These are phyloP conservation scores for Pelargonium myrrhifolium DNA, from an alignment of 441 rosid species.

Conservation along the genomic window DNA sequence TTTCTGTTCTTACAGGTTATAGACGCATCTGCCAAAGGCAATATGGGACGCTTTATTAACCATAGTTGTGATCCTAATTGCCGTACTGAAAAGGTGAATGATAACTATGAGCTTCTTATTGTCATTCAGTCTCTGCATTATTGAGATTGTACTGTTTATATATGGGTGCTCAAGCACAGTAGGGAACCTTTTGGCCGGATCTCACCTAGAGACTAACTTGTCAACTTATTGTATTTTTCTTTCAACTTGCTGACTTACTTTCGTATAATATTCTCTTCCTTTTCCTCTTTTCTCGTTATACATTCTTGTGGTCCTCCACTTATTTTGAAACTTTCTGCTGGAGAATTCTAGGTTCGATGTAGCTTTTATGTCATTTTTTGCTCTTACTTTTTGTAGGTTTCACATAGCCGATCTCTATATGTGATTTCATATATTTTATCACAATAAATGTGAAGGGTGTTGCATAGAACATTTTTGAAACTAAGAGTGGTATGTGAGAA, in stretches of 20 bases:
- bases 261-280: too few relatives aligned
- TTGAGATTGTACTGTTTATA: too few relatives aligned
- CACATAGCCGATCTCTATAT: background rate
- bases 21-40: constrained; percentile 92
- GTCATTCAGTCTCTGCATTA: constrained; percentile 10
- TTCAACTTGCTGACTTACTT: too few relatives aligned
- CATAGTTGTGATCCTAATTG: constrained; percentile 99
- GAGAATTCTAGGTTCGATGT: background rate
- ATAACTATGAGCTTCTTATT: constrained; percentile 11
- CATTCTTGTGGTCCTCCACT: too few relatives aligned
- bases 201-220: too few relatives aligned
- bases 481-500: background rate
- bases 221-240: too few relatives aligned
- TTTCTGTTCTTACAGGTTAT: constrained; percentile 62
- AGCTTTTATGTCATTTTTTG: too few relatives aligned
- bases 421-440: background rate
- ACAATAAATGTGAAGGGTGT: background rate
- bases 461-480: background rate
- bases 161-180: too few relatives aligned
- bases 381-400: background rate
- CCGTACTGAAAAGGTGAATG: constrained; percentile 87
- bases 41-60: constrained; percentile 95
- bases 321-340: background rate
- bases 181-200: too few relatives aligned
- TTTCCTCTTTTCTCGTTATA: too few relatives aligned